A percentile compares a stretch with the other conserved stretches of the same genome.
Conservation (phyloP, 306 rosid species). For the Sechiopsis laciniata region DNA sequence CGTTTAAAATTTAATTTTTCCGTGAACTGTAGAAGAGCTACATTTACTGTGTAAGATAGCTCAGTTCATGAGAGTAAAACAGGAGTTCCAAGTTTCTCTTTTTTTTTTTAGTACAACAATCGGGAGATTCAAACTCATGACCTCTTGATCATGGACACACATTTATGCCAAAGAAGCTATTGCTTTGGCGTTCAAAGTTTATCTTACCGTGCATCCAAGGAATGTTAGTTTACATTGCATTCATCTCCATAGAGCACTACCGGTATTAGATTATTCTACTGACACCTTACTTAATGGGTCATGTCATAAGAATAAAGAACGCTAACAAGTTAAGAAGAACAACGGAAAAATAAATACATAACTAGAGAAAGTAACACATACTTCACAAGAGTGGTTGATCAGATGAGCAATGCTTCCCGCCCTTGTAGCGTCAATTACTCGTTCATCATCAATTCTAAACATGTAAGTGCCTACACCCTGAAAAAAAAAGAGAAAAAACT, state of each 20-base stretch:
- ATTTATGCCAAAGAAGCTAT: too few species aligned
- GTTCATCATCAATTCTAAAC: conserved; percentile 92
- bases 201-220: conserved; percentile 2
- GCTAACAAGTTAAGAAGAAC: background rate
- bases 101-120: too few species aligned
- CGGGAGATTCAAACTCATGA: too few species aligned
- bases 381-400: conserved; percentile 96
- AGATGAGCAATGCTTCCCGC: conserved; percentile 99
- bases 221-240: background rate
- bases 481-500: conserved; percentile 16
- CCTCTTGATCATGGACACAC: too few species aligned
- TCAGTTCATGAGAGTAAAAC: conserved; percentile 4
- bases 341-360: background rate
- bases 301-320: background rate
- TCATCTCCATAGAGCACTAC: background rate
- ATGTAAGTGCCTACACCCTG: conserved; percentile 99
- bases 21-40: background rate
- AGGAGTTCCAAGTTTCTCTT: background rate
- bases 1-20: background rate
- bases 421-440: conserved; percentile 96
- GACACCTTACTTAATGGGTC: background rate
- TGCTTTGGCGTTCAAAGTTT: background rate
- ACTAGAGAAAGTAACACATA: conserved; percentile 33
- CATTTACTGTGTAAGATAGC: background rate
- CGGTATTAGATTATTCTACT: background rate